Percentiles rank a stretch among this genome's conserved stretches.
Conservation (phyloP, 768 basidiomycete species). For the Xerocomus potaroensis region DNA sequence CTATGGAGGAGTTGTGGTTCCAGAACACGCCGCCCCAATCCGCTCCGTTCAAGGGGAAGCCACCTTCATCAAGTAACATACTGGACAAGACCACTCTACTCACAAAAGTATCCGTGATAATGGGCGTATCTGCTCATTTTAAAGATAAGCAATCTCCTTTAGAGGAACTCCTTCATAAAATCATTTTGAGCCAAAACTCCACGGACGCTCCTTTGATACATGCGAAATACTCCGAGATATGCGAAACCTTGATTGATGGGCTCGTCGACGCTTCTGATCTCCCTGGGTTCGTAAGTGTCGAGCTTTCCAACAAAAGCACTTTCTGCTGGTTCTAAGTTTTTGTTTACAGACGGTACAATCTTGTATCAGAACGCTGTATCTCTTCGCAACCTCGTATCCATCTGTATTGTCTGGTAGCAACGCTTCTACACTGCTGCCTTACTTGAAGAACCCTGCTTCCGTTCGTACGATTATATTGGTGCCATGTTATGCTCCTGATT, state of each 20-base stretch:
- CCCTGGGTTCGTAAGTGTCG: slow-evolving; percentile 62
- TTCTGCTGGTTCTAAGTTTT: not conserved
- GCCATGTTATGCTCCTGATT: slow-evolving; percentile 3
- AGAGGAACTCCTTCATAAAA: slow-evolving; percentile 80
- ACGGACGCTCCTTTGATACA: slow-evolving; percentile 51
- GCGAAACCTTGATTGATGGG: slow-evolving; percentile 81
- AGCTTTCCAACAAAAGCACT: not conserved
- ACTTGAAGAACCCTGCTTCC: slow-evolving; percentile 77
- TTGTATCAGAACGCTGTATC: slow-evolving; percentile 79
- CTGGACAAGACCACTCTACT: slow-evolving; percentile 55
- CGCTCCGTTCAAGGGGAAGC: slow-evolving; percentile 37
- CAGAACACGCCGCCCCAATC: slow-evolving; percentile 32
- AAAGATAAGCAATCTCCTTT: slow-evolving; percentile 80
- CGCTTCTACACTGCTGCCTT: slow-evolving; percentile 84
- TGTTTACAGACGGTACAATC: slow-evolving; percentile 66
- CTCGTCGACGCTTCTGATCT: slow-evolving; percentile 83
- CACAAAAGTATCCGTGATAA: slow-evolving; percentile 73
- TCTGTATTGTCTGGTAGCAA: slow-evolving; percentile 77
- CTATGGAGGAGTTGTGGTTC: slow-evolving; percentile 92
- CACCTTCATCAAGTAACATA: slow-evolving; percentile 24
- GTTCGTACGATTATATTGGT: slow-evolving; percentile 40
- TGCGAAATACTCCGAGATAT: slow-evolving; percentile 71
- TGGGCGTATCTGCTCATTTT: slow-evolving; percentile 79
- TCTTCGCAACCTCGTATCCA: slow-evolving; percentile 81
- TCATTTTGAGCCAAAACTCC: slow-evolving; percentile 70